These are phyloP conservation scores for Phytophthora vignae DNA, from an alignment of 352 stramenopile genomes.

Conservation along the genomic window DNA sequence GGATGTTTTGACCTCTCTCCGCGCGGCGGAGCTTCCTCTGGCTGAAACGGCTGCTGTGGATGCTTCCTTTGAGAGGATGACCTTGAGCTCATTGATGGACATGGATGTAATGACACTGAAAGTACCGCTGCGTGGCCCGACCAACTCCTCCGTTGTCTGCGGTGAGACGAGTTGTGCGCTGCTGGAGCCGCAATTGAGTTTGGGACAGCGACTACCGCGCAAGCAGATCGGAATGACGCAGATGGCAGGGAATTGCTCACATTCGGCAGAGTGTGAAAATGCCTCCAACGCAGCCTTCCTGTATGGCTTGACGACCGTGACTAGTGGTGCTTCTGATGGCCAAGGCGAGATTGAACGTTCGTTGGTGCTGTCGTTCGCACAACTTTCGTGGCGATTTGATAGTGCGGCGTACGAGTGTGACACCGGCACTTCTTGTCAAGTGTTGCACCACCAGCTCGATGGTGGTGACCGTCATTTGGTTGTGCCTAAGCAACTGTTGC, in stretches of 20 bases:
- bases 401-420: constrained; percentile 32
- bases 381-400: constrained; percentile 51
- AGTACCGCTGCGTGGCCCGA: constrained; percentile 27
- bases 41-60: constrained; percentile 14
- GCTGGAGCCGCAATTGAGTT: constrained; percentile 21
- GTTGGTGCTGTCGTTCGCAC: constrained; percentile 46
- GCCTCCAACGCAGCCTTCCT: constrained; percentile 37
- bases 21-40: constrained; percentile 23
- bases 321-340: neutral
- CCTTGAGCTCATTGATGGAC: constrained; percentile 38
- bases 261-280: constrained; percentile 12
- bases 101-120: constrained; percentile 39
- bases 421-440: constrained; percentile 28
- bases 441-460: constrained; percentile 43
- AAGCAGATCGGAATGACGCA: constrained; percentile 44
- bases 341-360: constrained; percentile 15
- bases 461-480: constrained; percentile 41
- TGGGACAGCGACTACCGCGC: constrained; percentile 19
- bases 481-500: constrained; percentile 31
- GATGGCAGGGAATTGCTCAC: constrained; percentile 28
- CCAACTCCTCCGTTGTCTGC: constrained; percentile 32
- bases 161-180: constrained; percentile 32
- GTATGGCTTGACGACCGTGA: constrained; percentile 45
- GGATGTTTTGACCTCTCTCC: constrained; percentile 21
- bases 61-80: constrained; percentile 36